Percentiles rank a stretch among this genome's conserved stretches.
Evolutionary conservation across 2,329 filamentous ascomycete species (phyloP).

Genomic region (Colletotrichum melonis): DNA sequence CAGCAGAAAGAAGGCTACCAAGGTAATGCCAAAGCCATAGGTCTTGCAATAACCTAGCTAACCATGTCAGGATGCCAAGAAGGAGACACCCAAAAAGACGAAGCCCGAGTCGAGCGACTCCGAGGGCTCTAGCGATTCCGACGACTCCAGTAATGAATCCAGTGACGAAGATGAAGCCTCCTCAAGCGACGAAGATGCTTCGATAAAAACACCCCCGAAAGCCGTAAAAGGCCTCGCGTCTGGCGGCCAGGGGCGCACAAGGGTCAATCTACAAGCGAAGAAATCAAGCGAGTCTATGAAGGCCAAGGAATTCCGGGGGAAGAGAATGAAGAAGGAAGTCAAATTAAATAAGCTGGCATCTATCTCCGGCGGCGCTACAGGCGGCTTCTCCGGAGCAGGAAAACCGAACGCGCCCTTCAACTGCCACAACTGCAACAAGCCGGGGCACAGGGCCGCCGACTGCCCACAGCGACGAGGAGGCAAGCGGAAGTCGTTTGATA

Average conservation of each 20-base stretch:
- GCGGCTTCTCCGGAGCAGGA: conserved; percentile 33
- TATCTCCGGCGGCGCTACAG: conserved; percentile 58
- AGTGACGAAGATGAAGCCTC: conserved; percentile 29
- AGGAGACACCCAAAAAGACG: conserved; percentile 35
- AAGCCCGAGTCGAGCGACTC: conserved; percentile 38
- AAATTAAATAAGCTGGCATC: conserved; percentile 72
- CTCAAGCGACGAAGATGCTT: conserved; percentile 10
- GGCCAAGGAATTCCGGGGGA: conserved; percentile 64
- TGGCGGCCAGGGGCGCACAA: conserved; percentile 24
- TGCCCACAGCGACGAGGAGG: conserved; percentile 56
- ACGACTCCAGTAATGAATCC: conserved; percentile 23
- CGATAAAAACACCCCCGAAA: conserved; percentile 21
- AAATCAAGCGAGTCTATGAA: conserved; percentile 55
- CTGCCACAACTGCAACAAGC: conserved; percentile 72
- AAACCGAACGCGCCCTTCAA: conserved; percentile 44
- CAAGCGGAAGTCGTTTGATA: conserved; percentile 15
- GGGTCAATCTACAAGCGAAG: conserved; percentile 42
- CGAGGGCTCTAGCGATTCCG: conserved; percentile 37
- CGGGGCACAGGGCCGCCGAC: conserved; percentile 68
- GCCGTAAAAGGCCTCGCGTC: conserved; percentile 38
- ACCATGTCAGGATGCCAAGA: conserved; percentile 34
- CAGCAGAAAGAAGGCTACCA: conserved; percentile 40
- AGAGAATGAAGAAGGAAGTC: conserved; percentile 73
- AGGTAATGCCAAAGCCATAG: conserved; percentile 40
- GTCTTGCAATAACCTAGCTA: background rate